Evolutionary conservation across 2,329 filamentous ascomycete species (phyloP).

Genomic region (Colletotrichum sp.): DNA sequence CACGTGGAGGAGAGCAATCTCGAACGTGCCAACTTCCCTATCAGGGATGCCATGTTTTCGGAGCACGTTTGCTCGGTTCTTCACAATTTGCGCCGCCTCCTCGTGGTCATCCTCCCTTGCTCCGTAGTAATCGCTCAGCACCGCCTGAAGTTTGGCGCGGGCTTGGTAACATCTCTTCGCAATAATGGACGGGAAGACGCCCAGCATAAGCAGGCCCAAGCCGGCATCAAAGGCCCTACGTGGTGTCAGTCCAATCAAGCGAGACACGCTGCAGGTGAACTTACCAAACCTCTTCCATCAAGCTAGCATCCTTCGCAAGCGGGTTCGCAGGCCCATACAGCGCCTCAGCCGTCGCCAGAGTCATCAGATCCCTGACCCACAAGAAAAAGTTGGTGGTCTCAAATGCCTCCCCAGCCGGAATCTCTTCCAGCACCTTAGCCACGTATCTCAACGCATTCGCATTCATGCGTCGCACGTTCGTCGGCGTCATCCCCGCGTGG

Average conservation of each 20-base stretch:
- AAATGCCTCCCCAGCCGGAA: conserved; percentile 23
- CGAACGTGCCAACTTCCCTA: conserved; percentile 31
- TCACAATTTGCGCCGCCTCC: conserved; percentile 30
- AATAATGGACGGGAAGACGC: conserved; percentile 32
- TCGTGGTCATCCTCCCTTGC: conserved; percentile 28
- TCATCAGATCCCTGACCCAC: conserved; percentile 42
- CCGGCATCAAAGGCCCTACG: background rate
- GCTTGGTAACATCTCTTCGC: conserved; percentile 33
- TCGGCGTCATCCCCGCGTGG: background rate
- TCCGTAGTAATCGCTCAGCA: conserved; percentile 35
- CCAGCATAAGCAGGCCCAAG: conserved; percentile 23
- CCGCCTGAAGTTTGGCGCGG: conserved; percentile 27
- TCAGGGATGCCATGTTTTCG: conserved; percentile 32
- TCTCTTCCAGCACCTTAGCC: conserved; percentile 18
- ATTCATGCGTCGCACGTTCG: conserved; percentile 7
- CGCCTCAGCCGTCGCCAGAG: conserved; percentile 39
- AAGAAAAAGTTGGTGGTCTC: conserved; percentile 36
- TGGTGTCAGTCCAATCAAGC: background rate
- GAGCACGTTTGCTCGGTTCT: conserved; percentile 30
- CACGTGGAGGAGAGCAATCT: conserved; percentile 33
- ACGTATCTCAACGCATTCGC: conserved; percentile 7
- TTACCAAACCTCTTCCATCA: conserved; percentile 39
- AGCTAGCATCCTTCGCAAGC: conserved; percentile 31
- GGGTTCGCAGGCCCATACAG: conserved; percentile 51
- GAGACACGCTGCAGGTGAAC: background rate